phyloP scores from a whole-genome alignment of 192 early-diverging fungal species.

The Podila verticillata region DNA sequence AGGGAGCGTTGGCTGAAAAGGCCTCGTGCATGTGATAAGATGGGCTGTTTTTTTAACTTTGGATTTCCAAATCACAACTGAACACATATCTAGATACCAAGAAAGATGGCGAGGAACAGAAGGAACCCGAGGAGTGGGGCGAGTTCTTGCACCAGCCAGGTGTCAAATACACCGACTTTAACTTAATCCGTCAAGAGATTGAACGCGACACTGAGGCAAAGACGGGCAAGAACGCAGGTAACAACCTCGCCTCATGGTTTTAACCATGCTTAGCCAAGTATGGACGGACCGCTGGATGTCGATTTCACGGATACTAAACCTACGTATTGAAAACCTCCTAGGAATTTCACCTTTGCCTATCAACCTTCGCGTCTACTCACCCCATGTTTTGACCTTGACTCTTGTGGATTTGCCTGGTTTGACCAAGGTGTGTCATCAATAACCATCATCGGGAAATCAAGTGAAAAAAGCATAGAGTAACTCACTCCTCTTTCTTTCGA shows the following conservation, averaged over 20 bases:
- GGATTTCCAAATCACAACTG: background rate
- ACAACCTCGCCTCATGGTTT: background rate
- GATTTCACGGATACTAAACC: background rate
- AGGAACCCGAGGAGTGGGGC: conserved; percentile 90
- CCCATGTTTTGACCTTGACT: conserved; percentile 98
- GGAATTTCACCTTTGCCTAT: conserved; percentile 97
- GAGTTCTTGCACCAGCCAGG: conserved; percentile 99
- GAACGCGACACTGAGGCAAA: conserved; percentile 90
- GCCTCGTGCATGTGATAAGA: too few relatives aligned
- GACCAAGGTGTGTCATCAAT: conserved; percentile 74
- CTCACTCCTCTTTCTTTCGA: conserved; percentile 3
- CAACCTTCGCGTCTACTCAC: conserved; percentile 97
- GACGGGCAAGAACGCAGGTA: conserved; percentile 80
- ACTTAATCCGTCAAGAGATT: conserved; percentile 98
- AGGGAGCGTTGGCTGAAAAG: background rate
- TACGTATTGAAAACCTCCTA: conserved; percentile 30
- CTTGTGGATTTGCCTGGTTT: conserved; percentile 99
- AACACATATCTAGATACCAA: conserved; percentile 14
- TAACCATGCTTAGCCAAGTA: background rate
- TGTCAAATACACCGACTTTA: conserved; percentile 94
- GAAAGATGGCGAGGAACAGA: conserved; percentile 18
- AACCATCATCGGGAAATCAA: too few relatives aligned
- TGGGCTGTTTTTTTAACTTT: background rate
- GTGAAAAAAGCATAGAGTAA: too few relatives aligned
- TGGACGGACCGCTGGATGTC: background rate